Evolutionary conservation across 192 early-diverging fungal genomes (phyloP).

Genomic region (Coemansia sp.): DNA sequence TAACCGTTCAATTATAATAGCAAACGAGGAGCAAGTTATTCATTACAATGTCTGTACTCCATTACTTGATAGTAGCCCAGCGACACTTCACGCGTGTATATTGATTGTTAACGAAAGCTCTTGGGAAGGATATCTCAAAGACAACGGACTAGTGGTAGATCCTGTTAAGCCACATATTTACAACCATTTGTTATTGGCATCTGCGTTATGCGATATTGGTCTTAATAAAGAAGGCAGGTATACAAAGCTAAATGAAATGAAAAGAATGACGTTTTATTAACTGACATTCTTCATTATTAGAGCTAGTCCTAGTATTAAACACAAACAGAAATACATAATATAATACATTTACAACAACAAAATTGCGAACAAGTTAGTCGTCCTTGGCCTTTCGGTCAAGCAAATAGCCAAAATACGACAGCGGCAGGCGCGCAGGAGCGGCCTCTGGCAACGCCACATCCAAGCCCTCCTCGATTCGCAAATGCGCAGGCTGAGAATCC

Average conservation of each 20-base stretch:
- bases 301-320: background rate
- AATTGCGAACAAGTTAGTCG: background rate
- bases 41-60: background rate
- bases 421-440: conserved; percentile 18
- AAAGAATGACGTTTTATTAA: background rate
- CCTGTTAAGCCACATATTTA: background rate
- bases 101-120: background rate
- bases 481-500: conserved; percentile 11
- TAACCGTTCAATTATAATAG: background rate
- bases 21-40: background rate
- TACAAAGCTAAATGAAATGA: background rate
- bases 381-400: conserved; percentile 3
- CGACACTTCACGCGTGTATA: background rate
- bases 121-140: conserved; percentile 1
- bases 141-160: background rate
- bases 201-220: background rate
- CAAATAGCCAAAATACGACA: conserved; percentile 38
- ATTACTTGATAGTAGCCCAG: background rate
- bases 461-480: background rate
- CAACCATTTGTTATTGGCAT: background rate
- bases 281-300: background rate
- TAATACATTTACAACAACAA: background rate
- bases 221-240: background rate
- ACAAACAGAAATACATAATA: background rate
- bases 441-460: background rate